Percentiles rank a stretch among this genome's conserved stretches.
These are phyloP conservation scores for Starmerella stigmatis DNA, from an alignment of 805 yeast genomes.

Conservation along the genomic window DNA sequence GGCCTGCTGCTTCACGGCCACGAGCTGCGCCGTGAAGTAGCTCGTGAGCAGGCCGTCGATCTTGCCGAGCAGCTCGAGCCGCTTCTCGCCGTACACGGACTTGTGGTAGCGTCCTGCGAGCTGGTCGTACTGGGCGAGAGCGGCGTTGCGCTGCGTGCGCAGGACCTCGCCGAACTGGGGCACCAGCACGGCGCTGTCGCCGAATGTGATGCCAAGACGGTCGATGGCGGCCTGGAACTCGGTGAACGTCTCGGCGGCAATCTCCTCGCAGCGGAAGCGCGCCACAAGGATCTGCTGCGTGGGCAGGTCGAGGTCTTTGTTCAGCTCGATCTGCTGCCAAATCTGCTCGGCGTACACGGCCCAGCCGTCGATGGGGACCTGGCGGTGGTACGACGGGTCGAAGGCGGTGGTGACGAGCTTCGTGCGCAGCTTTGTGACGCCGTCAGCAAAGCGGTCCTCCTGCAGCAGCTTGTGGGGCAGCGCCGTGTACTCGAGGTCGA, in stretches of 20 bases:
- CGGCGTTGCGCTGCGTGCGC: conserved; percentile 39
- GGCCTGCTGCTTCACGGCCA: conserved; percentile 32
- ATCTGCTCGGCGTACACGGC: conserved; percentile 77
- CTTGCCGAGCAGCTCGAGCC: conserved; percentile 38
- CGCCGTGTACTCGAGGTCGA: conserved; percentile 72
- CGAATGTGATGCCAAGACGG: conserved; percentile 26
- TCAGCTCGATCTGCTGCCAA: conserved; percentile 88
- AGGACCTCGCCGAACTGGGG: conserved; percentile 28
- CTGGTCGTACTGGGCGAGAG: conserved; percentile 49
- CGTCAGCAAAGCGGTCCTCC: conserved; percentile 54
- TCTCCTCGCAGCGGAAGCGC: conserved; percentile 87
- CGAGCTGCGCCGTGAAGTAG: conserved; percentile 37
- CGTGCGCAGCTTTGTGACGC: conserved; percentile 54
- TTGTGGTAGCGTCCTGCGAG: conserved; percentile 67
- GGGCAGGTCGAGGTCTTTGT: conserved; percentile 90
- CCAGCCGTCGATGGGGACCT: conserved; percentile 94
- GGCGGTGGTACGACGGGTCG: conserved; percentile 64
- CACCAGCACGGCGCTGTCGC: conserved; percentile 14
- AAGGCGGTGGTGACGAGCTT: conserved; percentile 41
- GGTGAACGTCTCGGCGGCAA: conserved; percentile 45
- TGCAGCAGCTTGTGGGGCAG: conserved; percentile 79
- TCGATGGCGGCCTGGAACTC: conserved; percentile 35
- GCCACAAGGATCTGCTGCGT: conserved; percentile 95
- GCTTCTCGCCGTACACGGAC: conserved; percentile 56
- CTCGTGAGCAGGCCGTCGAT: conserved; percentile 37